phyloP scores from a whole-genome alignment of 192 early-diverging fungal genomes.

The Piromyces sp. region DNA sequence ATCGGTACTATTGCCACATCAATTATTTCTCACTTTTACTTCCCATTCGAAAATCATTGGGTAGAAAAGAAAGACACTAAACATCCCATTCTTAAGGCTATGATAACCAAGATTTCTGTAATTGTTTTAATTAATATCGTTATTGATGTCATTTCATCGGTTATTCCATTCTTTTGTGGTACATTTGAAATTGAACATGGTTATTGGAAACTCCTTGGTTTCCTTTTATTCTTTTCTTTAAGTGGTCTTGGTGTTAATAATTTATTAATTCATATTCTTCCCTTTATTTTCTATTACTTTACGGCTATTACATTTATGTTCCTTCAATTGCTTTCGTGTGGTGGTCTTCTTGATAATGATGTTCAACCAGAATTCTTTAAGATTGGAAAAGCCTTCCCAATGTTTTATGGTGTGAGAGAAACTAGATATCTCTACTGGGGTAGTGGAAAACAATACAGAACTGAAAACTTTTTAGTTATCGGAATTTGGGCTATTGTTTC shows the following conservation, averaged over 20 bases:
- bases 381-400: not conserved
- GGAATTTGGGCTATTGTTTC: not conserved
- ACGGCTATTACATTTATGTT: not conserved
- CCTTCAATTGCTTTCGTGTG: not conserved
- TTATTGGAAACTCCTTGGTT: not conserved
- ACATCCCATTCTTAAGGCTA: not conserved
- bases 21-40: not conserved
- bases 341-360: not conserved
- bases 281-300: not conserved
- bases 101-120: not conserved
- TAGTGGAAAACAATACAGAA: not conserved
- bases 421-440: not conserved
- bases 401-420: not conserved
- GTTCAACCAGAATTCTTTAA: not conserved
- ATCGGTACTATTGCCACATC: not conserved
- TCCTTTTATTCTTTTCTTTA: not conserved
- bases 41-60: not conserved
- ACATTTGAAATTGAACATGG: not conserved
- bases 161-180: not conserved
- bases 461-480: not conserved
- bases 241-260: not conserved
- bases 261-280: not conserved
- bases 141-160: not conserved
- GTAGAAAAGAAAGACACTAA: not conserved
- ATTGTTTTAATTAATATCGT: not conserved